These are phyloP conservation scores for Saxophila tyrrhenica DNA, from an alignment of 495 filamentous ascomycete genomes.

Conservation along the genomic window DNA sequence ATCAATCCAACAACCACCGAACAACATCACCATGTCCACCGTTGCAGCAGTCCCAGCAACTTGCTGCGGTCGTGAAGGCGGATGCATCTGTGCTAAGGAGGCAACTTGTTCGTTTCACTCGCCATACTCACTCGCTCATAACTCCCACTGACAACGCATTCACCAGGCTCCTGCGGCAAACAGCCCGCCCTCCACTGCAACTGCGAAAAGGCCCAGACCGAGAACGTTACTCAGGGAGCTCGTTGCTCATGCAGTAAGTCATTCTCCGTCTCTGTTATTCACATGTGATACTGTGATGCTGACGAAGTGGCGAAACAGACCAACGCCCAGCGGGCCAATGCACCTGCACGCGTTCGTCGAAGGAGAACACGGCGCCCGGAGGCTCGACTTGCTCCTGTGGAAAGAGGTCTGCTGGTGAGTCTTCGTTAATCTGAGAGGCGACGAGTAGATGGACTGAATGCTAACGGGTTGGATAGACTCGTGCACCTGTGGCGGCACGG, in stretches of 20 bases:
- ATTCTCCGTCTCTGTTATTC: no score
- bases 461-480: slow-evolving; percentile 41
- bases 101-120: slow-evolving; percentile 32
- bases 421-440: neutral
- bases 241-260: slow-evolving; percentile 73
- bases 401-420: slow-evolving; percentile 54
- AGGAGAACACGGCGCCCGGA: slow-evolving; percentile 55
- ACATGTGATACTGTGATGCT: no score
- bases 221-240: slow-evolving; percentile 63
- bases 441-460: neutral
- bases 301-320: no score
- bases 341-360: slow-evolving; percentile 62
- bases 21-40: slow-evolving; percentile 4
- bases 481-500: slow-evolving; percentile 73
- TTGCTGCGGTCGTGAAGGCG: slow-evolving; percentile 50
- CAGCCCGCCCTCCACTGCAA: slow-evolving; percentile 73
- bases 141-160: neutral
- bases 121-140: neutral
- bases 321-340: slow-evolving; percentile 66
- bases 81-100: slow-evolving; percentile 51
- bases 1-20: slow-evolving; percentile 2
- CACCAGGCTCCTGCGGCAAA: slow-evolving; percentile 66
- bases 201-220: slow-evolving; percentile 63
- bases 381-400: slow-evolving; percentile 67
- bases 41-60: slow-evolving; percentile 40